Percentiles rank a stretch among this genome's conserved stretches.
These are phyloP conservation scores for Sphagnum contortum DNA, from an alignment of 225 moss, liverwort and hornwort species.

Conservation along the genomic window DNA sequence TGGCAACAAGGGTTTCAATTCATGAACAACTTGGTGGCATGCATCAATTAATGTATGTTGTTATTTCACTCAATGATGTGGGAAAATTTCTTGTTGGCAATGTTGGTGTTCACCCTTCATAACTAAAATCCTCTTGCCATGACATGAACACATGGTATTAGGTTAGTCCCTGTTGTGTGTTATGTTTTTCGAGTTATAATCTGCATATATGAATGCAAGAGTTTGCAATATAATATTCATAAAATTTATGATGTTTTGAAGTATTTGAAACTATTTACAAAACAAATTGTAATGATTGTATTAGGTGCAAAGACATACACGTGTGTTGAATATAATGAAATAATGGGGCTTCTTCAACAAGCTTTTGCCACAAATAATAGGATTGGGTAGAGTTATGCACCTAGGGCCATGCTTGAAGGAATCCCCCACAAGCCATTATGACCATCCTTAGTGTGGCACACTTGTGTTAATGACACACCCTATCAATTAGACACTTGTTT, in stretches of 20 bases:
- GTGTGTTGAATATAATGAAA: slow-evolving; percentile 89
- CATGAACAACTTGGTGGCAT: slow-evolving; percentile 78
- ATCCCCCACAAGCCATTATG: slow-evolving; percentile 82
- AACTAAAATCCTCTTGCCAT: slow-evolving; percentile 94
- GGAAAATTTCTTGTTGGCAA: slow-evolving; percentile 74
- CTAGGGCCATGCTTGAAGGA: slow-evolving; percentile 91
- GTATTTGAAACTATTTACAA: too few species aligned
- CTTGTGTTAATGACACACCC: slow-evolving; percentile 92
- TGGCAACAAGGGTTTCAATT: slow-evolving; percentile 99
- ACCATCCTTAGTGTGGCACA: slow-evolving; percentile 98
- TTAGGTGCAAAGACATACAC: slow-evolving; percentile 89
- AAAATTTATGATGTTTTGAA: too few species aligned
- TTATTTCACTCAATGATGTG: slow-evolving; percentile 78
- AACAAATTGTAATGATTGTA: background rate
- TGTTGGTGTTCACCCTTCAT: slow-evolving; percentile 94
- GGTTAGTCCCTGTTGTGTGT: slow-evolving; percentile 16
- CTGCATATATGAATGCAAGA: too few species aligned
- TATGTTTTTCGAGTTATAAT: too few species aligned
- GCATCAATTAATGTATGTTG: slow-evolving; percentile 65
- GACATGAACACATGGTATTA: slow-evolving; percentile 98
- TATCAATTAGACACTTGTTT: slow-evolving; percentile 73
- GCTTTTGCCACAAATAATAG: slow-evolving; percentile 80
- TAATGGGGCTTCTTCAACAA: slow-evolving; percentile 79
- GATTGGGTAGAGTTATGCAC: slow-evolving; percentile 95
- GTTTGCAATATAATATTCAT: too few species aligned